Conservation (phyloP, 2,329 filamentous ascomycete species). For the Cytospora piceicola region DNA sequence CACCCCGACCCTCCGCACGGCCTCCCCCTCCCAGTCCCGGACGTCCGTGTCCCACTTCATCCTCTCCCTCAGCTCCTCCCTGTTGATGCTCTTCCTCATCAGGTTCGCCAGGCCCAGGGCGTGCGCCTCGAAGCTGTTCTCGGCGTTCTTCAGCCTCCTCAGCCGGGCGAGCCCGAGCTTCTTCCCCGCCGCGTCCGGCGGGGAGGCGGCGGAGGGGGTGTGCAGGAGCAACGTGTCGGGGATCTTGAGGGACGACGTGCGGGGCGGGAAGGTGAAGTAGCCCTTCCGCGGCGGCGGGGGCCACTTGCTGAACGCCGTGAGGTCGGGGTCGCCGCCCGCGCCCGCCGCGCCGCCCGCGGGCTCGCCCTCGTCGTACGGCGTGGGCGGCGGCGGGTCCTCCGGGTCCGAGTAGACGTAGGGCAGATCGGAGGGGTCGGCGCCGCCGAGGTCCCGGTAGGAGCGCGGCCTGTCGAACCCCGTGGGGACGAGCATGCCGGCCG, state of each 20-base stretch:
- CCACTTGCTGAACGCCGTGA: background rate
- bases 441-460: background rate
- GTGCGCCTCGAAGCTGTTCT: conserved; percentile 52
- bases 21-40: conserved; percentile 41
- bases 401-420: conserved; percentile 27
- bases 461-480: conserved; percentile 44
- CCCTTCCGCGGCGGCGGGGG: conserved; percentile 45
- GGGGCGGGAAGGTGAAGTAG: conserved; percentile 53
- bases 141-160: conserved; percentile 31
- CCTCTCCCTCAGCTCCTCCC: conserved; percentile 49
- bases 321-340: conserved; percentile 2
- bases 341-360: background rate
- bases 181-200: conserved; percentile 30
- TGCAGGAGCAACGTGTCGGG: conserved; percentile 55
- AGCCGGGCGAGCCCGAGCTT: conserved; percentile 23
- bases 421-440: conserved; percentile 11
- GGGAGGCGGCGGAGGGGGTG: conserved; percentile 39
- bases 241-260: conserved; percentile 51
- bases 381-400: conserved; percentile 16
- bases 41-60: conserved; percentile 47
- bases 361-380: conserved; percentile 16
- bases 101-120: conserved; percentile 50
- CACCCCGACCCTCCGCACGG: conserved; percentile 44
- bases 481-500: conserved; percentile 52
- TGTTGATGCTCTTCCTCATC: conserved; percentile 55